These are phyloP conservation scores for Ilyonectria destructans DNA, from an alignment of 2,329 filamentous ascomycete species.

Conservation along the genomic window DNA sequence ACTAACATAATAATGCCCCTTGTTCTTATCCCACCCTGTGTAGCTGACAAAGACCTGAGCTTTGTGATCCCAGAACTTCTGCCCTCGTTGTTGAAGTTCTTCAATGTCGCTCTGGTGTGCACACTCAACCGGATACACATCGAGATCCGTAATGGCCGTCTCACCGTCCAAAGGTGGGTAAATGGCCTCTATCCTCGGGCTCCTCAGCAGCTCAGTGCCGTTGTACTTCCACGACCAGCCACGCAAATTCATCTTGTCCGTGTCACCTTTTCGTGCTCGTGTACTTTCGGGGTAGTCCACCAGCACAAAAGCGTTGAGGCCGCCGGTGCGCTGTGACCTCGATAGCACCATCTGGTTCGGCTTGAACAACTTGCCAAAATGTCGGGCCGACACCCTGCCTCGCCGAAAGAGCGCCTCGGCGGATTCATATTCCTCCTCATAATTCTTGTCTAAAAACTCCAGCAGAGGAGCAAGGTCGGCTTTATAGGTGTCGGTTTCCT, in stretches of 20 bases:
- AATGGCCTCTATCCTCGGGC: not conserved
- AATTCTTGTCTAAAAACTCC: not conserved
- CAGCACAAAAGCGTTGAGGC: not conserved
- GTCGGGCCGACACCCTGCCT: not conserved
- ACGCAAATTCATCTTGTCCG: not conserved
- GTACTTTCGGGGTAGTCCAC: not conserved
- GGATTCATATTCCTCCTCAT: not conserved
- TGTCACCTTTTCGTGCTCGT: no score
- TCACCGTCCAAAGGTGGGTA: not conserved
- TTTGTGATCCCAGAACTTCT: conserved; percentile 14
- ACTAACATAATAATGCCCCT: not conserved
- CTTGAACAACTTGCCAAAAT: not conserved
- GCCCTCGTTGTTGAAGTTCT: not conserved
- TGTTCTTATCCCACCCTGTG: not conserved
- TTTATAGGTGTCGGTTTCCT: not conserved
- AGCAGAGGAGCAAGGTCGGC: not conserved
- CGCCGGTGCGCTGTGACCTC: not conserved
- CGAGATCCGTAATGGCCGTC: conserved; percentile 1
- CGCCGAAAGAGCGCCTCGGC: not conserved
- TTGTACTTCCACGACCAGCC: conserved; percentile 7
- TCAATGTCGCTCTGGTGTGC: not conserved
- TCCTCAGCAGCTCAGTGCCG: conserved; percentile 1
- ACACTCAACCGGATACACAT: not conserved
- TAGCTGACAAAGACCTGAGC: not conserved
- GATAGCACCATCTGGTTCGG: conserved; percentile 3